A percentile compares a stretch with the other conserved stretches of the same genome.
phyloP scores from a whole-genome alignment of 2,329 filamentous ascomycete species.

The Cryphonectria radicalis region DNA sequence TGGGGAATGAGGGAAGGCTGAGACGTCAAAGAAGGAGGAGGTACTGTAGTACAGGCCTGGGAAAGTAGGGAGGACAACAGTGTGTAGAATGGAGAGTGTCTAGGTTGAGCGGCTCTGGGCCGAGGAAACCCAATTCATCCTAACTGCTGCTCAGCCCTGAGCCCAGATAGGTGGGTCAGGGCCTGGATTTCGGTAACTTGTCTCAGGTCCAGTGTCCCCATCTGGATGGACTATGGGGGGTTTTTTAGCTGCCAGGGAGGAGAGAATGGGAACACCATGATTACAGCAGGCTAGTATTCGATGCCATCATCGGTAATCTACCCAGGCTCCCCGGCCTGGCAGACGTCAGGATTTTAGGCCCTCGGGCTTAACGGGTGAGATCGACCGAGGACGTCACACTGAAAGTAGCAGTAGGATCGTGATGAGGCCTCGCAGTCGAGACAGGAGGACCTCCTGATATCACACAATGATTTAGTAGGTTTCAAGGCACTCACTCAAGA shows the following conservation, averaged over 20 bases:
- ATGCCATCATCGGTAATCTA: neutral
- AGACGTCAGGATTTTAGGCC: neutral
- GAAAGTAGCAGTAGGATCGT: neutral
- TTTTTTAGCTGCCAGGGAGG: slow-evolving; percentile 19
- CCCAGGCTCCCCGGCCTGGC: neutral
- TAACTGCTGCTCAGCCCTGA: slow-evolving; percentile 29
- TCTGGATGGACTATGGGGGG: slow-evolving; percentile 24
- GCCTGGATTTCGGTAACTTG: slow-evolving; percentile 24
- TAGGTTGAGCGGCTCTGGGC: slow-evolving; percentile 6
- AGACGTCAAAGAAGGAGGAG: slow-evolving; percentile 10
- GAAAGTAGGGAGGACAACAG: slow-evolving; percentile 5
- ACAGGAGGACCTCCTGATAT: neutral
- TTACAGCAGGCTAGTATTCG: neutral
- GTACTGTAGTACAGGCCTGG: neutral
- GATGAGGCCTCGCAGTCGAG: slow-evolving; percentile 2
- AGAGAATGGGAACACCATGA: slow-evolving; percentile 1
- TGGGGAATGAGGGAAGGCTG: neutral
- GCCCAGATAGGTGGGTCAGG: slow-evolving; percentile 22
- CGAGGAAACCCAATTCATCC: slow-evolving; percentile 24
- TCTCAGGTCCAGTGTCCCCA: slow-evolving; percentile 27
- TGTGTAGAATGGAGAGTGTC: neutral
- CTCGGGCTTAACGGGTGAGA: neutral
- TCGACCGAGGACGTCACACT: neutral
- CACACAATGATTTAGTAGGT: slow-evolving; percentile 2
- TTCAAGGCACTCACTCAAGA: neutral